Percentiles rank a stretch among this genome's conserved stretches.
These are phyloP conservation scores for Myriosclerotinia curreyana DNA, from an alignment of 2,329 filamentous ascomycete species.

Conservation along the genomic window DNA sequence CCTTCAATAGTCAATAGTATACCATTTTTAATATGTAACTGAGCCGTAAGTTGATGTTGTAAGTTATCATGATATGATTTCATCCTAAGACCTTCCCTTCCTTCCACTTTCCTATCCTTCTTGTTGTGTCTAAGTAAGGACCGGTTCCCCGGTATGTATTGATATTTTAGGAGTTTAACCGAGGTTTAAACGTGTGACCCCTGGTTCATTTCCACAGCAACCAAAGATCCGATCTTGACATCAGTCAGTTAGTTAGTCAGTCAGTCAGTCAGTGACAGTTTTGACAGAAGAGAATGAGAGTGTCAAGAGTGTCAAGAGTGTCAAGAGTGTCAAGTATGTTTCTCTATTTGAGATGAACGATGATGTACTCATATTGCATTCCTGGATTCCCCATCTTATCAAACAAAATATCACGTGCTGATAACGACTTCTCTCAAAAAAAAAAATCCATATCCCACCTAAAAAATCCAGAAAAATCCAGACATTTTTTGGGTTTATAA, in stretches of 20 bases:
- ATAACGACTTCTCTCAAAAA: not conserved
- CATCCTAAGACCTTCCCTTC: constrained; percentile 22
- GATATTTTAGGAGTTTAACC: constrained; percentile 14
- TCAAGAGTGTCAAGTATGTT: not conserved
- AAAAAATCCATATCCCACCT: constrained; percentile 14
- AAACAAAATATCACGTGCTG: constrained; percentile 1
- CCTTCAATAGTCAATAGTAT: constrained; percentile 16
- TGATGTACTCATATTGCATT: not conserved
- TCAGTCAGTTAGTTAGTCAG: too few relatives aligned
- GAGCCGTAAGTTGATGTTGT: constrained; percentile 13
- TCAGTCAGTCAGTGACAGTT: not conserved
- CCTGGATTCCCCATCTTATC: not conserved
- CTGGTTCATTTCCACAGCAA: constrained; percentile 17
- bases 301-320: too few relatives aligned
- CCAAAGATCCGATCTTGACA: not conserved
- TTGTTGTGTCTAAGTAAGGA: too few relatives aligned
- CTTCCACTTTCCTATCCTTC: constrained; percentile 23
- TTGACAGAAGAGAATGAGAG: too few relatives aligned
- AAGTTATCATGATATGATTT: constrained; percentile 17
- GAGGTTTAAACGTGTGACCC: constrained; percentile 4
- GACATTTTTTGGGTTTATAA: not conserved
- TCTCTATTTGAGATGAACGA: not conserved
- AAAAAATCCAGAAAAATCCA: constrained; percentile 2
- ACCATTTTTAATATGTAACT: constrained; percentile 12
- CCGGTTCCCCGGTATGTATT: not conserved